Evolutionary conservation across 2,329 filamentous ascomycete genomes (phyloP).

Genomic region (Acephala macrosclerotiorum): DNA sequence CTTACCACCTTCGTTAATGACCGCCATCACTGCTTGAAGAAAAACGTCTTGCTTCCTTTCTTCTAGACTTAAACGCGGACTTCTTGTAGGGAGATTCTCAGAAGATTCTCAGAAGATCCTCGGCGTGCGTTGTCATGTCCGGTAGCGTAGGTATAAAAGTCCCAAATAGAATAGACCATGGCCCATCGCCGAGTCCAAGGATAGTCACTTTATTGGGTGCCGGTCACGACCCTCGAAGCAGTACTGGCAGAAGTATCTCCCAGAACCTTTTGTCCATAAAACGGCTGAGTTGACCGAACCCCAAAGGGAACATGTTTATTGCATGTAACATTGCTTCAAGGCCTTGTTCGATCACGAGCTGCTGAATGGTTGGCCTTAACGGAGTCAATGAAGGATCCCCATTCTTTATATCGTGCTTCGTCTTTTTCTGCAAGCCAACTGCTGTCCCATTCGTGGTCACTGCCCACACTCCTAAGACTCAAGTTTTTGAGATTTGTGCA

Average conservation of each 20-base stretch:
- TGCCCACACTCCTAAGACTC: slow-evolving; percentile 1
- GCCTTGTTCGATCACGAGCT: neutral
- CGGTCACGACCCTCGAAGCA: neutral
- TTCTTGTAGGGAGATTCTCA: neutral
- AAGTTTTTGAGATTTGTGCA: slow-evolving; percentile 1
- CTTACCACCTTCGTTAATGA: neutral
- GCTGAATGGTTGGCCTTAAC: neutral
- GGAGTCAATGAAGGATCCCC: neutral
- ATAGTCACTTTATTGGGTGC: neutral
- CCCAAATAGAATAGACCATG: neutral
- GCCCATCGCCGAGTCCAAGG: neutral
- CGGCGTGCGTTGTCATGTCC: neutral
- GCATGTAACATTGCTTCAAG: neutral
- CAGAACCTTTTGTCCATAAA: neutral
- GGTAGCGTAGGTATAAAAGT: neutral
- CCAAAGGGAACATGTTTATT: neutral
- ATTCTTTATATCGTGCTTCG: neutral
- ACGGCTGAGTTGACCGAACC: neutral
- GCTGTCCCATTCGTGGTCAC: neutral
- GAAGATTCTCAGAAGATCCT: neutral
- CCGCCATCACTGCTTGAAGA: neutral
- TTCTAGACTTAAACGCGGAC: neutral
- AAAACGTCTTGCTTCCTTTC: neutral
- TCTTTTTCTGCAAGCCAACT: neutral
- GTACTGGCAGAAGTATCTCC: neutral